Base-by-base conservation (phyloP, 169 alveolate species). In the Plasmodium relictum region DNA sequence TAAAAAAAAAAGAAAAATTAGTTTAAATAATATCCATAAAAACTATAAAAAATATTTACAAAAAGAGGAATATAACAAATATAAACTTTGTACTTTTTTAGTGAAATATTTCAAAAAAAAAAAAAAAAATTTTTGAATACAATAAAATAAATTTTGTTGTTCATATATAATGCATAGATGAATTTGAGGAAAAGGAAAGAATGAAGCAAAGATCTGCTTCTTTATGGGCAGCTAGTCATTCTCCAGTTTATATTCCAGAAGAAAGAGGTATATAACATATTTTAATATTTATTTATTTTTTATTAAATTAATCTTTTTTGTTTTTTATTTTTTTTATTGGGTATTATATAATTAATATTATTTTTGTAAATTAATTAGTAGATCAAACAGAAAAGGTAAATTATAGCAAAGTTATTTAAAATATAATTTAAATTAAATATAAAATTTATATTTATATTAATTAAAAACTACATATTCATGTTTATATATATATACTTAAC, bases 151-250 rank as follows among this genome's bases (percentile, higher is more conserved):
- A 2, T 10, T 9, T 14, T 48, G 14, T 48, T 48, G 58, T 48
- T 48, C 10, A 26, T 63, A 24, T 63, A 14, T 26, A 63, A 63
- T 37, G 20, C 10, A 16, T 63, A 78, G 89, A 78, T 16, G 89
- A 78, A 22, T 45, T 78, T 3, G 89, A 78, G 44, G 89, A 78
- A 66, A 78, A 65, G 56, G 89, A 78, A 65, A 62, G 89, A 37
- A 56, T 62, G 61, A 37, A 68, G 41, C 42, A 5, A 45, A 78
- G 89, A 16, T 78, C 89, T 70, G 26, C 89, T 14, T 78, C 89
- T 26, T 44, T 78, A 24, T 78, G 73, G 89, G n/a, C 74, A 63
- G 9, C 12, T 31, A 78, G 42, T 24, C 58, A 78, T 24, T 62
- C 89, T 18, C 37, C 89, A 16, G 76, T 78, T 50, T 78, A 78